Evolutionary conservation across 2,329 filamentous ascomycete species (phyloP), one percentile per base, ranked within the genome.

Genomic region (Seiridium cupressi): DNA sequence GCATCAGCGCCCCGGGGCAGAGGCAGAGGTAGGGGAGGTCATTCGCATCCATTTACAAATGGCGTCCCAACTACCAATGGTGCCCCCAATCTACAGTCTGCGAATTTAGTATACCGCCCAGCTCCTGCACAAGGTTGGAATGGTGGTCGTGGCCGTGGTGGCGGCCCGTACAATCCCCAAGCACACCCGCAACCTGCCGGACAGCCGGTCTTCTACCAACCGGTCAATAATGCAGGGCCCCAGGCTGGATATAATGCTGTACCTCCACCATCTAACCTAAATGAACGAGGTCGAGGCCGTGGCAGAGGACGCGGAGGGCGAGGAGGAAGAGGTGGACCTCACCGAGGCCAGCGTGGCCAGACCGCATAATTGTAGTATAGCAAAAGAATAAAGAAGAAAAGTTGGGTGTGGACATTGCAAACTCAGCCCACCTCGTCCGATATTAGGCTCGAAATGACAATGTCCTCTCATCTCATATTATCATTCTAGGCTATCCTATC

Each of bases 191-290:
- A 60, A n/a, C 61, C 62, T 34, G 71, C 73, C 56, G 71, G 66
- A 40, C 54, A 26, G 18, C 18, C 18, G 18, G 18, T 26, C 18
- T 26, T 26, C 18, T 26, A 26, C 18, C 18, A 63, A 59, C 49
- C 47, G 5, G 88, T 84, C 66, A 80, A 79, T 60, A 81, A 57
- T n/a, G 7, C 32, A 35, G 40, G 46, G 4, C 6, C 40, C 13
- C 38, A 47, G 18, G 42, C 42, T 11, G 44, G 13, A 9, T 89
- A 85, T 67, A 81, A 80, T 60, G 81, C 81, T 13, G 83, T 88
- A 6, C 85, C 86, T 36, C 89, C 88, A 31, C 88, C 89, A 1
- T 73, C 83, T 1, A 81, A 71, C 48, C 73, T 90, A 10, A 81
- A 88, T 63, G 68, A 75, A 18, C 69, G 74, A 31, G 76, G 72